Conservation (phyloP, 345 rosid genomes). For the Sonneratia caseolaris region DNA sequence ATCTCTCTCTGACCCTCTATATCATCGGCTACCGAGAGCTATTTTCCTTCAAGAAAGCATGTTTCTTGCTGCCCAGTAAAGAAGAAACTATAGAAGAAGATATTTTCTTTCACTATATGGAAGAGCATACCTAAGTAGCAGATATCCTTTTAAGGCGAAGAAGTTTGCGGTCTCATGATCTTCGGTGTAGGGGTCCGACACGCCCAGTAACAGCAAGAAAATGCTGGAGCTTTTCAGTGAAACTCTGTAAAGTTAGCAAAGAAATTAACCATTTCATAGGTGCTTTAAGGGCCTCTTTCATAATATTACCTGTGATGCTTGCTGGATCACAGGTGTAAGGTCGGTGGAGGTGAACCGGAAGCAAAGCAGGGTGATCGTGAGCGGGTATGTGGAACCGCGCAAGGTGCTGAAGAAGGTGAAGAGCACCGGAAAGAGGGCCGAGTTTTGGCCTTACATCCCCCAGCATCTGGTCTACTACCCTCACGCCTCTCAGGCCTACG, state of each 20-base stretch:
- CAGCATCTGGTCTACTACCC: slow-evolving; percentile 55
- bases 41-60: neutral
- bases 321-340: slow-evolving; percentile 32
- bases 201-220: too few relatives aligned
- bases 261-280: neutral
- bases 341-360: slow-evolving; percentile 52
- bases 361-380: slow-evolving; percentile 44
- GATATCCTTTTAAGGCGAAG: neutral
- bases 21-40: neutral
- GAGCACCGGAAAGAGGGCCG: slow-evolving; percentile 59
- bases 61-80: neutral
- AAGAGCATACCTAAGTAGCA: neutral
- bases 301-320: too few relatives aligned
- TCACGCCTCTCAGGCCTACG: slow-evolving; percentile 41
- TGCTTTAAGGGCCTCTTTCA: too few relatives aligned
- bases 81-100: neutral
- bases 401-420: slow-evolving; percentile 56
- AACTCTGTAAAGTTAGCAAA: too few relatives aligned
- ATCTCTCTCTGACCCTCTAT: neutral
- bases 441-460: slow-evolving; percentile 69
- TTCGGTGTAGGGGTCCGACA: too few relatives aligned
- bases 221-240: too few relatives aligned
- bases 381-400: slow-evolving; percentile 53
- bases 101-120: neutral
- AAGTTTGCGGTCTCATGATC: too few relatives aligned